A percentile compares a stretch with the other conserved stretches of the same genome.
Evolutionary conservation across 1,284 basidiomycete genomes (phyloP).

Genomic region (Ganoderma lucidum): DNA sequence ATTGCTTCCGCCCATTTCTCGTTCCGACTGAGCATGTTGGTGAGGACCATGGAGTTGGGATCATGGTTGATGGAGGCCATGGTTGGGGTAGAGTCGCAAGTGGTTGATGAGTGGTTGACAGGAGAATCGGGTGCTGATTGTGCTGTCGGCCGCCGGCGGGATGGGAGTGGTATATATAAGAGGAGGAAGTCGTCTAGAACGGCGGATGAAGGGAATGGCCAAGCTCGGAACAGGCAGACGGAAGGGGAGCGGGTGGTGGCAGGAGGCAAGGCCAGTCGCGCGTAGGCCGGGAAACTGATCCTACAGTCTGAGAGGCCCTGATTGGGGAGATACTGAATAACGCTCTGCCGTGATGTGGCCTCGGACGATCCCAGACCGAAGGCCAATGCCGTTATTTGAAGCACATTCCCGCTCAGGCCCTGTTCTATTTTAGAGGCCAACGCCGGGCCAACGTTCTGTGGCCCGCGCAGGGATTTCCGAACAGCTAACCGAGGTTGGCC

Average conservation of each 20-base stretch:
- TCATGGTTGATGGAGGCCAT: conserved; percentile 2
- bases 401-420: background rate
- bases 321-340: conserved; percentile 2
- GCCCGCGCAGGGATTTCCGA: conserved; percentile 2
- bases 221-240: background rate
- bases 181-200: conserved; percentile 2
- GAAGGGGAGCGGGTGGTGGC: background rate
- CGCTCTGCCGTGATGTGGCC: background rate
- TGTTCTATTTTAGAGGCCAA: background rate
- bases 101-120: background rate
- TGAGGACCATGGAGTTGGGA: conserved; percentile 2
- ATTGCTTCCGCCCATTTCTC: conserved; percentile 13
- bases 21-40: conserved; percentile 11
- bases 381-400: background rate
- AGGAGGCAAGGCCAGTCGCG: conserved; percentile 1
- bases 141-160: background rate
- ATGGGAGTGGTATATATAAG: background rate
- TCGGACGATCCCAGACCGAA: conserved; percentile 5
- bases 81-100: background rate
- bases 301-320: background rate
- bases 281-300: conserved; percentile 6
- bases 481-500: background rate
- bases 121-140: background rate
- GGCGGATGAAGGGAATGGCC: background rate
- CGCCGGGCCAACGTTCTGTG: background rate